A percentile compares a stretch with the other conserved stretches of the same genome.
phyloP scores from a whole-genome alignment of 371 early-diverging fungal genomes.

The Actinomucor elegans region DNA sequence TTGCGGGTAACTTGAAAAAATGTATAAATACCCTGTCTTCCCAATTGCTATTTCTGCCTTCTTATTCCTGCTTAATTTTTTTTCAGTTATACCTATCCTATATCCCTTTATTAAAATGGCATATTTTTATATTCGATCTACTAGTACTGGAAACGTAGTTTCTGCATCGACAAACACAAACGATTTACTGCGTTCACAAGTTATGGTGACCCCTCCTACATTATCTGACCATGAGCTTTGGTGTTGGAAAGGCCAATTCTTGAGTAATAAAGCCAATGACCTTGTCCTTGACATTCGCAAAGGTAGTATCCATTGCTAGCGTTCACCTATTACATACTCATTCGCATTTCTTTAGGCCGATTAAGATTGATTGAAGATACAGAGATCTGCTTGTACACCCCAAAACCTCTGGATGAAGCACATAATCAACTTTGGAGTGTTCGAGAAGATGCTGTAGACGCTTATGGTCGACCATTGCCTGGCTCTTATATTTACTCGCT shows the following conservation, averaged over 20 bases:
- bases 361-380: conserved; percentile 52
- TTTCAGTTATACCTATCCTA: not conserved
- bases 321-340: too few species aligned
- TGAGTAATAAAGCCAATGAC: conserved; percentile 41
- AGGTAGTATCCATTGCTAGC: too few species aligned
- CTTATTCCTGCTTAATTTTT: conserved; percentile 6
- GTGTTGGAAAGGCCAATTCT: conserved; percentile 43
- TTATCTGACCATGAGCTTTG: conserved; percentile 39
- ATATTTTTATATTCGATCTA: conserved; percentile 49
- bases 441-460: conserved; percentile 23
- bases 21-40: conserved; percentile 9
- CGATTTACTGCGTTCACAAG: conserved; percentile 38
- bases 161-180: conserved; percentile 16
- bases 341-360: conserved; percentile 27
- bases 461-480: conserved; percentile 25
- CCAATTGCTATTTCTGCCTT: not conserved
- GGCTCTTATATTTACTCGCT: conserved; percentile 40
- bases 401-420: conserved; percentile 38
- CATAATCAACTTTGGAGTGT: conserved; percentile 45
- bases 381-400: conserved; percentile 43
- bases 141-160: conserved; percentile 35
- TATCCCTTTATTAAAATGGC: conserved; percentile 5
- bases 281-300: conserved; percentile 51
- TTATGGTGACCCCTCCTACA: conserved; percentile 29
- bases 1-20: conserved; percentile 8